Evolutionary conservation across 257 asterid species (phyloP).

Genomic region (Ballota nigra): DNA sequence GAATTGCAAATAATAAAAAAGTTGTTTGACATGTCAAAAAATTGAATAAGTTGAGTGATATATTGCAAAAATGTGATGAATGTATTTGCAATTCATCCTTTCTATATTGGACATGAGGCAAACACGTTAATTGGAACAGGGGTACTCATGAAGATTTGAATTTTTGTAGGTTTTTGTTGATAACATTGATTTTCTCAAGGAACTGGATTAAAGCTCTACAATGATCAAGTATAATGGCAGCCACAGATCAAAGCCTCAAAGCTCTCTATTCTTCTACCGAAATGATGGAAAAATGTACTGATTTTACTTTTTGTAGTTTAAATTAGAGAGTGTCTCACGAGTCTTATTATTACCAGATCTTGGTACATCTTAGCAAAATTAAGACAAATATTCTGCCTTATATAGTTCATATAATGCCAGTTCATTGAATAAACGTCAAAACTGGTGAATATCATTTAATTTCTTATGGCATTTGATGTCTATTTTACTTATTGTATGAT

Average conservation of each 20-base stretch:
- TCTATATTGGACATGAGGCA: neutral
- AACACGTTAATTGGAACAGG: neutral
- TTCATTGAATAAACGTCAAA: neutral
- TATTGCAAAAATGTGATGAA: neutral
- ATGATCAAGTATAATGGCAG: neutral
- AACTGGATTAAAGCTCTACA: constrained; percentile 49
- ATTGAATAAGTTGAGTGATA: too few species aligned
- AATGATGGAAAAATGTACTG: constrained; percentile 12
- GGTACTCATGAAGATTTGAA: neutral
- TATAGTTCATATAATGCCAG: neutral
- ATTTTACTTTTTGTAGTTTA: constrained; percentile 31
- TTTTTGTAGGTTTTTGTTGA: constrained; percentile 86
- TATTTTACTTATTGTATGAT: neutral
- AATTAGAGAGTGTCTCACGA: constrained; percentile 10
- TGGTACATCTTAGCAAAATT: constrained; percentile 18
- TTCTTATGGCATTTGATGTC: neutral
- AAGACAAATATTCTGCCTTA: neutral
- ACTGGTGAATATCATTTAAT: neutral
- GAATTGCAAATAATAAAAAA: neutral
- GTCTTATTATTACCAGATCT: neutral
- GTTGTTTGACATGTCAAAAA: neutral
- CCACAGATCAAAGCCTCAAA: constrained; percentile 7
- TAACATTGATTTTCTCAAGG: constrained; percentile 86
- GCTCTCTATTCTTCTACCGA: neutral
- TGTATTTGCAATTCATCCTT: neutral